These are phyloP conservation scores for Quercus variabilis DNA, from an alignment of 306 rosid species.

Conservation along the genomic window DNA sequence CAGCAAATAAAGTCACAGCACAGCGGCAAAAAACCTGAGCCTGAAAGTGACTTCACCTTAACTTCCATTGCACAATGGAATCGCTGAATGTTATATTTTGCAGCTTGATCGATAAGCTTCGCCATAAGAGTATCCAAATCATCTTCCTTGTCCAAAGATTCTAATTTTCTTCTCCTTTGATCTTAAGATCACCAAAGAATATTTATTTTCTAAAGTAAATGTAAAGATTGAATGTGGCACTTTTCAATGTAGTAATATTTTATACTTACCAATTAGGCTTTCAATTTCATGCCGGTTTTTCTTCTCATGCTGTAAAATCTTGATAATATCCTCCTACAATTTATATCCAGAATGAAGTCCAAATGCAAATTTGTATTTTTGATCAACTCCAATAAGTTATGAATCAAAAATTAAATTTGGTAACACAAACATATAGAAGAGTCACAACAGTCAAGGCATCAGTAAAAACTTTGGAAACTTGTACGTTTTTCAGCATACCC, in stretches of 20 bases:
- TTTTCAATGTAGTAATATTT: constrained; percentile 18
- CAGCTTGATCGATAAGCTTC: constrained; percentile 65
- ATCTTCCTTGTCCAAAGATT: constrained; percentile 45
- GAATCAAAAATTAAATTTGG: neutral
- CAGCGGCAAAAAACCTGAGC: constrained; percentile 2
- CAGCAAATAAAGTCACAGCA: neutral
- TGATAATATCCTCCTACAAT: constrained; percentile 59
- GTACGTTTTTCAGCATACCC: constrained; percentile 45
- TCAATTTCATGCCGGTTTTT: constrained; percentile 39
- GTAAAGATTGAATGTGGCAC: neutral
- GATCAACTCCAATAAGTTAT: neutral
- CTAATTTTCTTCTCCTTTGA: constrained; percentile 56
- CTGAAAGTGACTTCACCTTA: constrained; percentile 52
- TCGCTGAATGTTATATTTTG: constrained; percentile 46
- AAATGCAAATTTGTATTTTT: constrained; percentile 6
- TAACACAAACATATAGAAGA: neutral
- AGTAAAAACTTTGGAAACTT: neutral
- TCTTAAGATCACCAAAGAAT: constrained; percentile 45
- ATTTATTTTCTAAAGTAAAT: constrained; percentile 10
- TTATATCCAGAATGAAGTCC: constrained; percentile 1
- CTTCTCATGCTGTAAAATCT: constrained; percentile 38
- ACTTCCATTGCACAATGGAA: constrained; percentile 53
- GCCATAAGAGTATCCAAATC: constrained; percentile 56
- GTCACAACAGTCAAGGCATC: neutral
- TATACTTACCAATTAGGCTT: constrained; percentile 53